phyloP scores from a whole-genome alignment of 495 filamentous ascomycete genomes.

The Beverwykella pulmonaria region DNA sequence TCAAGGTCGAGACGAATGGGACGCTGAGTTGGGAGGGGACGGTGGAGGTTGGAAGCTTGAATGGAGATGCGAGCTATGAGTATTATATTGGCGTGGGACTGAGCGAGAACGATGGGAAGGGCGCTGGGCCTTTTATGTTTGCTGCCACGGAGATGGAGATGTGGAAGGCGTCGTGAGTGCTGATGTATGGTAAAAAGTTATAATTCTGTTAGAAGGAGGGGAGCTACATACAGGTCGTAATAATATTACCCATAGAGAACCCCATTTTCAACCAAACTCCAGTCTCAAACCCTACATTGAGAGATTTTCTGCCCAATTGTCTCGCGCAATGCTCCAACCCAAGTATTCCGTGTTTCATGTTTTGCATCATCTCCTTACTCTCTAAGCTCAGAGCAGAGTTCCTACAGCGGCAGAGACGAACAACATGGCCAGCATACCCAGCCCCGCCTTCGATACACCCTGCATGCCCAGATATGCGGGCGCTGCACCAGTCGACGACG shows the following conservation, averaged over 20 bases:
- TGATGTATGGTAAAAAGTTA: not conserved
- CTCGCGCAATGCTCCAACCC: not conserved
- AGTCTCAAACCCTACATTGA: no score
- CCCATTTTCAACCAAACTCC: not conserved
- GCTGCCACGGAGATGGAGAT: conserved; percentile 29
- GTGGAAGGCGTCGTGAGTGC: conserved; percentile 1
- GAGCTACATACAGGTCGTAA: conserved; percentile 5
- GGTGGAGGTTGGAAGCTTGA: conserved; percentile 35
- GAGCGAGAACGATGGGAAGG: conserved; percentile 33
- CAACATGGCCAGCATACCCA: conserved; percentile 23
- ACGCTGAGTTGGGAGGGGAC: conserved; percentile 37
- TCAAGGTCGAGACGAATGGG: conserved; percentile 30
- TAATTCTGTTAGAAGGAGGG: not conserved
- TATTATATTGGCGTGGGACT: conserved; percentile 35
- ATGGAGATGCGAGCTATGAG: conserved; percentile 30
- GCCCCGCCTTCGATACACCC: conserved; percentile 21
- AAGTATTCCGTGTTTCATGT: not conserved
- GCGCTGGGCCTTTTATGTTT: conserved; percentile 37
- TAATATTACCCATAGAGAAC: conserved; percentile 3
- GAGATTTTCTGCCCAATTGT: not conserved
- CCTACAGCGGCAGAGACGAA: conserved; percentile 15
- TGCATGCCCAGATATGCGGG: not conserved
- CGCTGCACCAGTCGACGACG: conserved; percentile 8
- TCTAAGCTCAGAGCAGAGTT: conserved; percentile 10
- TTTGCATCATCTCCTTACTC: not conserved